Evolutionary conservation across 2,329 filamentous ascomycete genomes (phyloP).

Genomic region (Phaeosphaeriaceae sp.): DNA sequence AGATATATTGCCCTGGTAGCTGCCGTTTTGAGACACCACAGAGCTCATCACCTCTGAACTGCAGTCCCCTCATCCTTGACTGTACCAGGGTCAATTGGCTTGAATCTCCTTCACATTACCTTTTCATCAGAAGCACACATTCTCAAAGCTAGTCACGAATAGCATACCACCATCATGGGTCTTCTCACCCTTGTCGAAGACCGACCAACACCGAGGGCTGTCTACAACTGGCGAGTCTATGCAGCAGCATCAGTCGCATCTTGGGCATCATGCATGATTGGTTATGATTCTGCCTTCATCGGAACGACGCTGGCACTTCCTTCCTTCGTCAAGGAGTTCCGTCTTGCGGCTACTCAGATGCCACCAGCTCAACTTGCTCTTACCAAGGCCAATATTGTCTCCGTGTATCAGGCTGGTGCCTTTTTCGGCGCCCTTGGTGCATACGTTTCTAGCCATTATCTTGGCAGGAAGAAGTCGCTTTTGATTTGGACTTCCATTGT

Average conservation of each 20-base stretch:
- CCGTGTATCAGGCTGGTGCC: slow-evolving; percentile 80
- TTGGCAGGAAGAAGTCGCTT: slow-evolving; percentile 71
- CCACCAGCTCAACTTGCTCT: slow-evolving; percentile 58
- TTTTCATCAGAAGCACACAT: too few relatives aligned
- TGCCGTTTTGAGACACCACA: slow-evolving; percentile 2
- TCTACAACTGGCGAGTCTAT: slow-evolving; percentile 68
- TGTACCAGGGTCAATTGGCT: neutral
- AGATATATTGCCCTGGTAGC: slow-evolving; percentile 15
- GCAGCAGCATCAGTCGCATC: slow-evolving; percentile 61
- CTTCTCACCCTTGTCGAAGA: slow-evolving; percentile 46
- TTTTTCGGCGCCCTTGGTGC: slow-evolving; percentile 71
- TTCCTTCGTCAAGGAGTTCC: slow-evolving; percentile 73
- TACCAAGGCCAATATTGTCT: slow-evolving; percentile 77
- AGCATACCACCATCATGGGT: slow-evolving; percentile 32
- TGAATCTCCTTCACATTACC: too few relatives aligned
- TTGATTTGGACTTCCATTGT: slow-evolving; percentile 63
- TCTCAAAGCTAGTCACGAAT: neutral
- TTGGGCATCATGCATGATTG: slow-evolving; percentile 65
- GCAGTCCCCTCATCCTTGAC: neutral
- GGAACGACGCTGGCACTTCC: slow-evolving; percentile 73
- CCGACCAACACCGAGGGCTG: slow-evolving; percentile 61
- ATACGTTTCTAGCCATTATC: slow-evolving; percentile 69
- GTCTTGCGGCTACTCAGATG: slow-evolving; percentile 59
- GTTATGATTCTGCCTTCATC: slow-evolving; percentile 77
- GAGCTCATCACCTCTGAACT: neutral